Conservation (phyloP, 352 stramenopile species). For the Phytophthora foliorum region DNA sequence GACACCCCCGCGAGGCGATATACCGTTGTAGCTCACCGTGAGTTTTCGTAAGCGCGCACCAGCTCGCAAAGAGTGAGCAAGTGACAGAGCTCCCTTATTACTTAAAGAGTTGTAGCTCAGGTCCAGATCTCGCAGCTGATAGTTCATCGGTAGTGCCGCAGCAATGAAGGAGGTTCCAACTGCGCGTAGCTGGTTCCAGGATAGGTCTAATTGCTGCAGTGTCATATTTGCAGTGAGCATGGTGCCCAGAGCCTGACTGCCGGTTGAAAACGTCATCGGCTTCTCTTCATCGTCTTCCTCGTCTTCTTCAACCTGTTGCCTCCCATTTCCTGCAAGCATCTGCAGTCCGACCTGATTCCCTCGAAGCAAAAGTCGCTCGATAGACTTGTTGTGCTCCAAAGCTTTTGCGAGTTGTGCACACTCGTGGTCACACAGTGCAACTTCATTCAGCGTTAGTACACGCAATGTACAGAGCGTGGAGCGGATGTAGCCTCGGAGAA, state of each 20-base stretch:
- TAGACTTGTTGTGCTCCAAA: conserved; percentile 80
- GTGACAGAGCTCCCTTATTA: conserved; percentile 61
- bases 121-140: conserved; percentile 68
- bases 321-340: conserved; percentile 24
- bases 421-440: conserved; percentile 71
- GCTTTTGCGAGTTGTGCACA: conserved; percentile 75
- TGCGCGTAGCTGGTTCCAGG: conserved; percentile 85
- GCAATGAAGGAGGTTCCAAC: conserved; percentile 52
- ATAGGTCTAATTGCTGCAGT: conserved; percentile 80
- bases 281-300: conserved; percentile 30
- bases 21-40: conserved; percentile 74
- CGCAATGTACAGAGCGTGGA: conserved; percentile 72
- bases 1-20: conserved; percentile 59
- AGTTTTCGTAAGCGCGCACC: conserved; percentile 57
- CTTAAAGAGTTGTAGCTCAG: conserved; percentile 75
- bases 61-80: conserved; percentile 64
- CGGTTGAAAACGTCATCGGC: conserved; percentile 39
- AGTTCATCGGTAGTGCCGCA: conserved; percentile 65
- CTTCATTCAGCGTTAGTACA: conserved; percentile 60
- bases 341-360: conserved; percentile 83
- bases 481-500: conserved; percentile 67
- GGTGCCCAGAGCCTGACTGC: conserved; percentile 76
- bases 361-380: conserved; percentile 66
- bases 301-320: conserved; percentile 1
- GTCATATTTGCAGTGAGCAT: conserved; percentile 88